Conservation (phyloP, 306 rosid genomes). For the Citrullus amarus region DNA sequence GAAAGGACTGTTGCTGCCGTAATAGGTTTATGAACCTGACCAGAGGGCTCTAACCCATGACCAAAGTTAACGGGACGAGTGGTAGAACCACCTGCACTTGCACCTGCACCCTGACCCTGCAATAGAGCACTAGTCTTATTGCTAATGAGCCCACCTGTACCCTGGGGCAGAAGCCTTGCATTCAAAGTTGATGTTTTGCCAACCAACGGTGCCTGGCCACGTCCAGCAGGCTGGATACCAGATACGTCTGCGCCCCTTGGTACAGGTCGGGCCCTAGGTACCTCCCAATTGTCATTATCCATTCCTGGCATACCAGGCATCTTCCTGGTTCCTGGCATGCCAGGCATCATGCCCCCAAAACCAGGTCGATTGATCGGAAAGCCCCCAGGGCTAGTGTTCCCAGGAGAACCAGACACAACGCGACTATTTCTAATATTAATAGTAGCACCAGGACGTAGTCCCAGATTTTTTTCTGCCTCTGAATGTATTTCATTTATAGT, state of each 20-base stretch:
- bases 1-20: slow-evolving; percentile 11
- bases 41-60: slow-evolving; percentile 27
- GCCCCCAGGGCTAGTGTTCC: slow-evolving; percentile 49
- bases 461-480: slow-evolving; percentile 92
- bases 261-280: slow-evolving; percentile 48
- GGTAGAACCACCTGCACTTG: slow-evolving; percentile 37
- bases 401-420: slow-evolving; percentile 39
- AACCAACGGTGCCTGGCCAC: slow-evolving; percentile 47
- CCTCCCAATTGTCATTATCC: slow-evolving; percentile 89
- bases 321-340: slow-evolving; percentile 90
- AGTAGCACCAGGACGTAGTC: slow-evolving; percentile 94
- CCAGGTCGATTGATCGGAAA: slow-evolving; percentile 66
- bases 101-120: slow-evolving; percentile 22
- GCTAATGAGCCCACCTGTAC: slow-evolving; percentile 56
- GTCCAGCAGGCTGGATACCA: slow-evolving; percentile 43
- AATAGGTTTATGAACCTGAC: slow-evolving; percentile 36
- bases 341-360: slow-evolving; percentile 95
- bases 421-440: slow-evolving; percentile 72
- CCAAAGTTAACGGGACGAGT: slow-evolving; percentile 31
- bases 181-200: slow-evolving; percentile 44
- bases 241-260: slow-evolving; percentile 63
- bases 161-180: slow-evolving; percentile 77
- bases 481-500: slow-evolving; percentile 90
- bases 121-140: slow-evolving; percentile 71
- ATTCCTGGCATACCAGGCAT: slow-evolving; percentile 92